Percentiles rank a stretch among this genome's conserved stretches.
phyloP scores from a whole-genome alignment of 441 rosid species.

The Mallotus repandus region DNA sequence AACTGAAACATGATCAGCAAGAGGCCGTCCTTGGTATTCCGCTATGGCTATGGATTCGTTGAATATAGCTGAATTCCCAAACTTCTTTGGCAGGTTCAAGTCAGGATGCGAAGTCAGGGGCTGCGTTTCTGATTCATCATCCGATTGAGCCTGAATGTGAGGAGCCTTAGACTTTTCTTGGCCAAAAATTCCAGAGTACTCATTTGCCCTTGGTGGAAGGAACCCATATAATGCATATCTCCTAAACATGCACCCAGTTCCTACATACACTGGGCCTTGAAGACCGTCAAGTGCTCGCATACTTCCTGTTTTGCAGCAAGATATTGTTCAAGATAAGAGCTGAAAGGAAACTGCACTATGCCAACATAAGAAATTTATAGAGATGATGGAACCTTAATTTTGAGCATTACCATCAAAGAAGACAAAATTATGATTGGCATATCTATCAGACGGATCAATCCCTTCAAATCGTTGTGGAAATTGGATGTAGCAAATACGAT shows the following conservation, averaged over 20 bases:
- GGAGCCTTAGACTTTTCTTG: conserved; percentile 47
- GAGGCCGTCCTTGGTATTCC: conserved; percentile 88
- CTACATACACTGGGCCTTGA: conserved; percentile 89
- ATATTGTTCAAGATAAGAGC: background rate
- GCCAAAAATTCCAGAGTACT: conserved; percentile 67
- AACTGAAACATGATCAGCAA: conserved; percentile 78
- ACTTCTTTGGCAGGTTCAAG: conserved; percentile 59
- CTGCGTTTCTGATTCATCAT: conserved; percentile 56
- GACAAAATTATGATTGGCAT: conserved; percentile 89
- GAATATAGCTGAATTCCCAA: conserved; percentile 72
- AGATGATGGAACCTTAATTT: background rate
- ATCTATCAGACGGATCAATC: conserved; percentile 88
- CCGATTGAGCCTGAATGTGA: conserved; percentile 27
- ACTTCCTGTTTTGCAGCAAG: conserved; percentile 51
- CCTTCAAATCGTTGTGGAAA: conserved; percentile 96
- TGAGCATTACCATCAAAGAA: conserved; percentile 72
- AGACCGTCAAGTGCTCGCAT: conserved; percentile 93
- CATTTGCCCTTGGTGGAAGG: conserved; percentile 81
- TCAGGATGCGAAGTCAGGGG: conserved; percentile 71
- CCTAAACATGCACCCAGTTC: conserved; percentile 92
- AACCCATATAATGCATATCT: conserved; percentile 83
- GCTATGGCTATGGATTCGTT: conserved; percentile 69
- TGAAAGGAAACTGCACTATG: background rate
- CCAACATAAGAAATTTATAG: background rate
- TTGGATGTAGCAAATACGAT: conserved; percentile 80